Evolutionary conservation across 1,139 yeast genomes (phyloP), one percentile per base, ranked within the genome.

Genomic region (Yamadazyma kanchanaburiensis): DNA sequence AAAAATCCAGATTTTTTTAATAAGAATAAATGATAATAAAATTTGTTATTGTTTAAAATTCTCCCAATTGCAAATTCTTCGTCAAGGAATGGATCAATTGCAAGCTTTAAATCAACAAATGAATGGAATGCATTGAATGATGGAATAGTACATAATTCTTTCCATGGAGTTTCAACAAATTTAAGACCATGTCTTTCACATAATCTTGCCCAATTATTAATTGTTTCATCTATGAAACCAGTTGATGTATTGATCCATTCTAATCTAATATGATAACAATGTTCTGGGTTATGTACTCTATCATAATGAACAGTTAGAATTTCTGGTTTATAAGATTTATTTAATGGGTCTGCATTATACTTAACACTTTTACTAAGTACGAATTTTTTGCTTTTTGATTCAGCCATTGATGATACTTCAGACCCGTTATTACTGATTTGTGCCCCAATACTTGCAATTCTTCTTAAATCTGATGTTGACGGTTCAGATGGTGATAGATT

Each of bases 161-260:
- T 79, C 80, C 95, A 85, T 0, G 97, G 97, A 0, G 91, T 80
- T 49, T 91, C 97, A n/a, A 87, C 94, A 31, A 94, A 61, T 35
- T 76, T 77, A 42, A 89, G 65, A 0, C 97, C 98, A 51, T 86
- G 88, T 31, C 94, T 58, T 39, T 86, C 95, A 46, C 95, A 87
- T 25, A 81, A 64, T 35, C 96, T 70, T 0, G 88, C 75, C 84
- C 96, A 82, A 30, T 76, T 75, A 24, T 72, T 80, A 18, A 94
- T 72, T n/a, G 87, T 68, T 45, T 91, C 96, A 44, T 94, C 98
- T 34, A 94, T 80, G 28, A 91, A 70, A 48, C 82, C 84, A 1
- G 95, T 84, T 0, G 97, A 87, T 0, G 95, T 80, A 37, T 85
- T 86, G 22, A 91, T 62, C 98, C 99, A 94, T 54, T 91, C 96